These are phyloP conservation scores for Ephemerocybe angulata DNA, from an alignment of 768 basidiomycete species.

Conservation along the genomic window DNA sequence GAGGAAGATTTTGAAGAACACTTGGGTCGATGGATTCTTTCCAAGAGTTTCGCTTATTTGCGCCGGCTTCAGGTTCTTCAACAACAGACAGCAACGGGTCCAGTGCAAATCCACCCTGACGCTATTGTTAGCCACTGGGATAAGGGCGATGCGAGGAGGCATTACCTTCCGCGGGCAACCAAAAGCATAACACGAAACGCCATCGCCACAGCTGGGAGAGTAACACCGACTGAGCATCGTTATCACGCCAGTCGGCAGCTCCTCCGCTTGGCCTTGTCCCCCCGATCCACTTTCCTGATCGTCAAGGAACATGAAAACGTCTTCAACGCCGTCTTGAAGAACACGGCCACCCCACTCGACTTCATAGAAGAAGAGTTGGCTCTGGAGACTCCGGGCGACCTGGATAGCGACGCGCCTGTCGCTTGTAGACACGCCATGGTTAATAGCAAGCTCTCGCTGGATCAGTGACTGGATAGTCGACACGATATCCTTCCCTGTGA, in stretches of 20 bases:
- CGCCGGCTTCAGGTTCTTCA: constrained; percentile 36
- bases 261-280: constrained; percentile 70
- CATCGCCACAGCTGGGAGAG: constrained; percentile 80
- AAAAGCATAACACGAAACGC: constrained; percentile 76
- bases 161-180: constrained; percentile 69
- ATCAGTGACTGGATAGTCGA: constrained; percentile 42
- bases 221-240: constrained; percentile 91
- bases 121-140: too few relatives aligned
- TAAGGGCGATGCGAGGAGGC: not conserved
- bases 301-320: constrained; percentile 91
- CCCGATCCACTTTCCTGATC: constrained; percentile 71
- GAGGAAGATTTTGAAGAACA: constrained; percentile 49
- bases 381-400: constrained; percentile 87
- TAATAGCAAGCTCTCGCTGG: not conserved
- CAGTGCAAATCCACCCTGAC: constrained; percentile 19
- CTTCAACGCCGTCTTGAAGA: constrained; percentile 84
- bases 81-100: constrained; percentile 20
- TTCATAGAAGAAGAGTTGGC: constrained; percentile 93
- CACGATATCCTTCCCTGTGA: constrained; percentile 93
- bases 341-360: constrained; percentile 89
- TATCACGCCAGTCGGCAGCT: constrained; percentile 83
- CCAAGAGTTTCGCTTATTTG: constrained; percentile 49
- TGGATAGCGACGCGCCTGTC: constrained; percentile 83
- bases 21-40: constrained; percentile 41
- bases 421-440: constrained; percentile 22